These are phyloP conservation scores for Mycena filopes DNA, from an alignment of 768 basidiomycete species.

Conservation along the genomic window DNA sequence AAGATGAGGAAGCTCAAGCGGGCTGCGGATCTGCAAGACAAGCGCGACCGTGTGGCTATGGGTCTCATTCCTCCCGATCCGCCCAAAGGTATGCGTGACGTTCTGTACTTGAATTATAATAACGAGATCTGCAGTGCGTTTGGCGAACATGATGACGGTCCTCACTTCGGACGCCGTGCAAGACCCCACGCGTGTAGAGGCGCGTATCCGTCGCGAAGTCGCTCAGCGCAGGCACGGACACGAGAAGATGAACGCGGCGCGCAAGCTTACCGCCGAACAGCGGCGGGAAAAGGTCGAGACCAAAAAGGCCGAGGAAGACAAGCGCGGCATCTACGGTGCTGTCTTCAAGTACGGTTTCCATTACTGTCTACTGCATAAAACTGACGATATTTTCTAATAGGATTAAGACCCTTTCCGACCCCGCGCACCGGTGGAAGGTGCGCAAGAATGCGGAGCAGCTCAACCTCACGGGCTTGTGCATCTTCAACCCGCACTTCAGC, in stretches of 20 bases:
- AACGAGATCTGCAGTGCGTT: constrained; percentile 67
- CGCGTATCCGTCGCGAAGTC: constrained; percentile 93
- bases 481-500: constrained; percentile 90
- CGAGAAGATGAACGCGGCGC: constrained; percentile 92
- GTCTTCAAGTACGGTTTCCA: constrained; percentile 86
- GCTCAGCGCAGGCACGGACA: constrained; percentile 89
- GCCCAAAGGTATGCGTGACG: constrained; percentile 77
- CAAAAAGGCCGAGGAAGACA: constrained; percentile 90
- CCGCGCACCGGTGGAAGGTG: constrained; percentile 94
- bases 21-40: constrained; percentile 91
- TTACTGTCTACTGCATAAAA: background rate
- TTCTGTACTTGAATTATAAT: constrained; percentile 9
- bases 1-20: constrained; percentile 94
- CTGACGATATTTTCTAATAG: constrained; percentile 49
- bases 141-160: constrained; percentile 97
- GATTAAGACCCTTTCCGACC: constrained; percentile 89
- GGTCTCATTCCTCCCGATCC: constrained; percentile 94
- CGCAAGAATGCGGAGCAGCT: constrained; percentile 96
- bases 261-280: constrained; percentile 93
- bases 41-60: constrained; percentile 95
- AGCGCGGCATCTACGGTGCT: constrained; percentile 83
- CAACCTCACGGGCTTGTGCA: constrained; percentile 87
- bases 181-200: constrained; percentile 98
- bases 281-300: constrained; percentile 85
- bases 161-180: constrained; percentile 95